phyloP scores from a whole-genome alignment of 805 yeast species.

The Candida awuae region DNA sequence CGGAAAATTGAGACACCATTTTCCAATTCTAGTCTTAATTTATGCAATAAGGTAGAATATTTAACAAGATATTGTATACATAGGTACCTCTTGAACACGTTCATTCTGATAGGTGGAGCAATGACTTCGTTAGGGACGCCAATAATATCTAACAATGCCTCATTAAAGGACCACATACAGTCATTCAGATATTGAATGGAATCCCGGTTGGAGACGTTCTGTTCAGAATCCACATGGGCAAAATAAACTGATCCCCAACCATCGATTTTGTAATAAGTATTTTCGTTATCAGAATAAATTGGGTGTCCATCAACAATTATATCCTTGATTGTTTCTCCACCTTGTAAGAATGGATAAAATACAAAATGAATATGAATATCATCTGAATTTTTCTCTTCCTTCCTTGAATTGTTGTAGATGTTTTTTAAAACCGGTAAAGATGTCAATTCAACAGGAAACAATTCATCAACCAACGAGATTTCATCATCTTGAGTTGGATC shows the following conservation, averaged over 20 bases:
- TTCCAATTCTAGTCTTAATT: slow-evolving; percentile 7
- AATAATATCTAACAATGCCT: slow-evolving; percentile 13
- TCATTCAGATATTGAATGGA: slow-evolving; percentile 12
- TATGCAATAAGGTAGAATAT: slow-evolving; percentile 15
- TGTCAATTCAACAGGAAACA: slow-evolving; percentile 19
- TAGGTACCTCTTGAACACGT: slow-evolving; percentile 16
- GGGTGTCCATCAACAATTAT: slow-evolving; percentile 13
- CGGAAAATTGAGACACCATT: slow-evolving; percentile 5
- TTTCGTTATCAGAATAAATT: slow-evolving; percentile 16
- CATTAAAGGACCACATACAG: slow-evolving; percentile 22
- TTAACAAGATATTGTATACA: slow-evolving; percentile 17
- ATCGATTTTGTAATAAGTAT: slow-evolving; percentile 15
- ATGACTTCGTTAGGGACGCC: slow-evolving; percentile 17
- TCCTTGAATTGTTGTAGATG: slow-evolving; percentile 12
- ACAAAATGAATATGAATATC: slow-evolving; percentile 6
- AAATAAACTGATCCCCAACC: slow-evolving; percentile 26
- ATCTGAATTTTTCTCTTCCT: neutral
- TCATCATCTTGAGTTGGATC: neutral
- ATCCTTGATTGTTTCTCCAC: slow-evolving; percentile 14
- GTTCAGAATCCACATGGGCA: slow-evolving; percentile 13
- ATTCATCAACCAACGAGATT: slow-evolving; percentile 8
- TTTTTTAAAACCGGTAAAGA: slow-evolving; percentile 19
- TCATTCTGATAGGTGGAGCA: slow-evolving; percentile 20
- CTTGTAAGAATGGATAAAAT: slow-evolving; percentile 22
- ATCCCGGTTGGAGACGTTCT: neutral